Base-by-base conservation (phyloP, 177 flowering plant species). In the Vitis hybrid region DNA sequence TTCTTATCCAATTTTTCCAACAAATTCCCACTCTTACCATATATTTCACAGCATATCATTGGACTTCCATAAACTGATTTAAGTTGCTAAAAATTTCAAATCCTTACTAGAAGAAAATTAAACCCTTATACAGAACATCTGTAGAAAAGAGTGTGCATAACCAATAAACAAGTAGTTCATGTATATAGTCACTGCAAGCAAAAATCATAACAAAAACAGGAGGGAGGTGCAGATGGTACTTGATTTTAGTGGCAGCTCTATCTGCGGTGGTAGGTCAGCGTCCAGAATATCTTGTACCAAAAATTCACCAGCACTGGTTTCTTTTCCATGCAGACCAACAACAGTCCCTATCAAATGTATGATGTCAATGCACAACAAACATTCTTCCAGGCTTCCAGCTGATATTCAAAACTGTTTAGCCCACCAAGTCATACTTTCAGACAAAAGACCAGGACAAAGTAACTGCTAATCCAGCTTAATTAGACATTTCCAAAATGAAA, bases 321-420 rank as follows among this genome's bases (percentile, higher is more conserved):
- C 97, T 80, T 85, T 93, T 77, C 99, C 98, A 82, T 82, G 97
- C 75, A 96, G 78, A 74, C 95, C 98, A 76, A 82, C 87, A 53
- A 96, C 94, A 78, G 84, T 61, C 15, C 99, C 98, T 96, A 66
- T 63, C 55, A 74, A 51, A 63, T 63, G 26, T 64, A 77, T 12
- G 18, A 61, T 61, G 67, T 68, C 59, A 68, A 65, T 16, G 34
- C 15, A 72, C 45, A 16, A 59, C 19, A 29, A 65, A 45, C 52
- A 59, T 50, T 7, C 14, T 29, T 19, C 51, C 5, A 59, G 2
- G 10, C 14, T 29, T 19, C 51, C 3, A 63, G 2, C 11, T 48
- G n/a, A 69, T 34, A 16, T 45, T 10, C 13, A 11, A 64, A 13
- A 19, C 19, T n/a, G 3, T 39, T 3, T 19, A 9, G 18, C 34